Percentiles rank a stretch among this genome's conserved stretches.
phyloP scores from a whole-genome alignment of 345 rosid species.

The Physaria fendleri region DNA sequence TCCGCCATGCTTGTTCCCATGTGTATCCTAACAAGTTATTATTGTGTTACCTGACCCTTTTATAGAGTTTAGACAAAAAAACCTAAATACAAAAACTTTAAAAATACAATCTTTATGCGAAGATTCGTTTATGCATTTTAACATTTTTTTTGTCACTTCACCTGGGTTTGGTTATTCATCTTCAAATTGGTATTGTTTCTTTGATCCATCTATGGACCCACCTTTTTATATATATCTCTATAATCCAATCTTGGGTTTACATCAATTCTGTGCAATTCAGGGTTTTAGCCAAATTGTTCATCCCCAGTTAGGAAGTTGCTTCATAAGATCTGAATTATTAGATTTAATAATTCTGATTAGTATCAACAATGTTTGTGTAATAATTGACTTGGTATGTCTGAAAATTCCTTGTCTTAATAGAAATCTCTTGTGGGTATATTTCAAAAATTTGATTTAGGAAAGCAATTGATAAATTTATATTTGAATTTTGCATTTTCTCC shows the following conservation, averaged over 20 bases:
- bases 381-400: background rate
- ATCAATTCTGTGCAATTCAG: conserved; percentile 12
- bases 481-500: too few relatives aligned
- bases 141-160: conserved; percentile 23
- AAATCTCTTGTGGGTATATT: background rate
- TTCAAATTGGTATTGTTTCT: conserved; percentile 26
- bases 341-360: background rate
- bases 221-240: background rate
- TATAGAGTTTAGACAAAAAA: background rate
- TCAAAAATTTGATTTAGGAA: background rate
- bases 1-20: conserved; percentile 36
- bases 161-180: conserved; percentile 31
- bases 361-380: background rate
- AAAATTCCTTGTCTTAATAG: background rate
- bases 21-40: conserved; percentile 30
- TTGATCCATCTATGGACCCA: conserved; percentile 30
- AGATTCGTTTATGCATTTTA: conserved; percentile 21
- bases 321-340: conserved; percentile 9
- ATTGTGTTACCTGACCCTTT: conserved; percentile 32
- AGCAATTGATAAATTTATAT: too few relatives aligned
- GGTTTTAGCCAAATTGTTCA: conserved; percentile 15
- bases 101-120: conserved; percentile 12
- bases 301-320: background rate
- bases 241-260: conserved; percentile 12
- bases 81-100: background rate